phyloP scores from a whole-genome alignment of 306 rosid species.

The Acacia acuminata region DNA sequence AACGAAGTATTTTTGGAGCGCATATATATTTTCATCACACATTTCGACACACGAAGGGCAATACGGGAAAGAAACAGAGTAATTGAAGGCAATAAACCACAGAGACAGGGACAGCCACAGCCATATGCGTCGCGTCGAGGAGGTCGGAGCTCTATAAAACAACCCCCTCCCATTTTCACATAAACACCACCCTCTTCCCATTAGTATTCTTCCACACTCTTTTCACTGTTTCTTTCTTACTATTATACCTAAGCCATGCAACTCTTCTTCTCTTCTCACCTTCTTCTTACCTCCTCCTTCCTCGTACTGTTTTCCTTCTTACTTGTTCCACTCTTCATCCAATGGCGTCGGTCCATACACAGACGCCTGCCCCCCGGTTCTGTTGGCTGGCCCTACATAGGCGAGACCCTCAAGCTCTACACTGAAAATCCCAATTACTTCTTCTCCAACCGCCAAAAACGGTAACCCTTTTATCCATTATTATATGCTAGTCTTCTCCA shows the following conservation, averaged over 20 bases:
- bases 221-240: background rate
- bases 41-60: background rate
- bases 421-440: slow-evolving; percentile 75
- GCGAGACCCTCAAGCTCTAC: slow-evolving; percentile 82
- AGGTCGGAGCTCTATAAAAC: background rate
- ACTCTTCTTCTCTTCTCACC: slow-evolving; percentile 21
- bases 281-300: slow-evolving; percentile 24
- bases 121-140: background rate
- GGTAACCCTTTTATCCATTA: slow-evolving; percentile 34
- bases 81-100: background rate
- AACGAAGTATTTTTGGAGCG: background rate
- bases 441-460: slow-evolving; percentile 64
- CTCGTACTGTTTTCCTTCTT: slow-evolving; percentile 21
- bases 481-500: background rate
- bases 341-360: slow-evolving; percentile 44
- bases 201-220: background rate
- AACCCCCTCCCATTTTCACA: background rate
- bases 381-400: slow-evolving; percentile 88
- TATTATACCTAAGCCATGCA: slow-evolving; percentile 42
- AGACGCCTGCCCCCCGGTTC: slow-evolving; percentile 84
- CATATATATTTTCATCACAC: background rate
- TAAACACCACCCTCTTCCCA: background rate
- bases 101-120: background rate
- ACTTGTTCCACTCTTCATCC: slow-evolving; percentile 43
- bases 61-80: background rate